Evolutionary conservation across 1,284 basidiomycete species (phyloP).

Genomic region (Pseudozyma sp.): DNA sequence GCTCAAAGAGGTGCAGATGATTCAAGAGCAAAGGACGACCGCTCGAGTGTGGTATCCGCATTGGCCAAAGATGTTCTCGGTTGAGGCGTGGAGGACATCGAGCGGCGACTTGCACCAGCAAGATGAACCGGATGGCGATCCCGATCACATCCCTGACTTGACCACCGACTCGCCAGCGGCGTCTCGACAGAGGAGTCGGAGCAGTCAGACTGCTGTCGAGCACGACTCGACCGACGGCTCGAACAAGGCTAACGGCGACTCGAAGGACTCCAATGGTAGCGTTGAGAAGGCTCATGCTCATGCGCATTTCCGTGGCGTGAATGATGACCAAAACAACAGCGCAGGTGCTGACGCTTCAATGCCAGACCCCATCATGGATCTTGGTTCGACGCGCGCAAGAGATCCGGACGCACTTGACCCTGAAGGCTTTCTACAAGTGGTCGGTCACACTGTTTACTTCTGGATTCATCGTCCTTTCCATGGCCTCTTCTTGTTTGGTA

Average conservation of each 20-base stretch:
- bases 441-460: conserved; percentile 55
- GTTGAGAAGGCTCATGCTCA: conserved; percentile 3
- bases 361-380: conserved; percentile 60
- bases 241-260: conserved; percentile 1
- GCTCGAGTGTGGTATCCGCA: conserved; percentile 79
- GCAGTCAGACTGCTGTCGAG: conserved; percentile 18
- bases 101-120: conserved; percentile 24
- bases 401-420: conserved; percentile 83
- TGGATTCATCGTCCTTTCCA: conserved; percentile 54
- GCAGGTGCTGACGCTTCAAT: background rate
- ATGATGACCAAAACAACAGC: conserved; percentile 2
- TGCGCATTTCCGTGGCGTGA: conserved; percentile 19
- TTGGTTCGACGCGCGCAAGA: conserved; percentile 73
- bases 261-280: background rate
- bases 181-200: conserved; percentile 33
- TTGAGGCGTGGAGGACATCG: conserved; percentile 71
- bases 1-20: conserved; percentile 74
- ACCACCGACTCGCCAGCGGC: conserved; percentile 24
- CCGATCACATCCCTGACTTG: conserved; percentile 44
- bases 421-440: conserved; percentile 34
- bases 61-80: conserved; percentile 69
- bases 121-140: conserved; percentile 42
- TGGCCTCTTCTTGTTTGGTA: conserved; percentile 75
- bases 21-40: conserved; percentile 74
- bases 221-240: background rate